These are phyloP conservation scores for Pyrus communis DNA, from an alignment of 306 rosid genomes.

Conservation along the genomic window DNA sequence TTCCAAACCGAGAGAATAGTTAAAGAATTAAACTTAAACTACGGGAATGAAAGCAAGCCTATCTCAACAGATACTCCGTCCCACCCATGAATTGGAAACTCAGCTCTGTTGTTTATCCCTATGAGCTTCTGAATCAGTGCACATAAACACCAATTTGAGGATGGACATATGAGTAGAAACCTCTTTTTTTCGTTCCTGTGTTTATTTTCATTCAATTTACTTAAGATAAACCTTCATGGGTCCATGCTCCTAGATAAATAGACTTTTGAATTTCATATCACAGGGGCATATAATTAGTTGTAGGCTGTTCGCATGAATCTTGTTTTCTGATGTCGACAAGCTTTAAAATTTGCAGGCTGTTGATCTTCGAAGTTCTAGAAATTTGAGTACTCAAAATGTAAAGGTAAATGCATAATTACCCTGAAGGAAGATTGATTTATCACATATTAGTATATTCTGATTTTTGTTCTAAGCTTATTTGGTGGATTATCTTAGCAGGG, in stretches of 20 bases:
- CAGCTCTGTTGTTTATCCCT: neutral
- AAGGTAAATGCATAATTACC: conserved; percentile 43
- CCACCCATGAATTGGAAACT: neutral
- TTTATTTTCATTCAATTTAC: neutral
- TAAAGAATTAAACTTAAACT: neutral
- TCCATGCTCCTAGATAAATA: neutral
- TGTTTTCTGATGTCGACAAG: conserved; percentile 23
- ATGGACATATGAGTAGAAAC: neutral
- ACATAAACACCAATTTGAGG: neutral
- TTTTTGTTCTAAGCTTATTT: conserved; percentile 11
- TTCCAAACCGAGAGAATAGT: neutral
- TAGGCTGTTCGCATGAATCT: conserved; percentile 8
- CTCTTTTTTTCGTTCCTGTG: neutral
- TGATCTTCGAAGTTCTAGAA: conserved; percentile 61
- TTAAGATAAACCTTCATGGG: neutral
- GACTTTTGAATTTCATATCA: neutral
- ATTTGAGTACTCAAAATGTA: conserved; percentile 33
- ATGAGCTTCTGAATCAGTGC: neutral
- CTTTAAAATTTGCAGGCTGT: conserved; percentile 66
- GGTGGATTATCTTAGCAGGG: conserved; percentile 40
- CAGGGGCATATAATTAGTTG: neutral
- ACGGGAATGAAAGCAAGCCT: neutral
- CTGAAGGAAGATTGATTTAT: conserved; percentile 3
- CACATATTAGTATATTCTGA: neutral
- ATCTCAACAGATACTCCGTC: neutral